A percentile compares a stretch with the other conserved stretches of the same genome.
These are phyloP conservation scores for Saccharomycopsis guyanensis DNA, from an alignment of 805 yeast species.

Conservation along the genomic window DNA sequence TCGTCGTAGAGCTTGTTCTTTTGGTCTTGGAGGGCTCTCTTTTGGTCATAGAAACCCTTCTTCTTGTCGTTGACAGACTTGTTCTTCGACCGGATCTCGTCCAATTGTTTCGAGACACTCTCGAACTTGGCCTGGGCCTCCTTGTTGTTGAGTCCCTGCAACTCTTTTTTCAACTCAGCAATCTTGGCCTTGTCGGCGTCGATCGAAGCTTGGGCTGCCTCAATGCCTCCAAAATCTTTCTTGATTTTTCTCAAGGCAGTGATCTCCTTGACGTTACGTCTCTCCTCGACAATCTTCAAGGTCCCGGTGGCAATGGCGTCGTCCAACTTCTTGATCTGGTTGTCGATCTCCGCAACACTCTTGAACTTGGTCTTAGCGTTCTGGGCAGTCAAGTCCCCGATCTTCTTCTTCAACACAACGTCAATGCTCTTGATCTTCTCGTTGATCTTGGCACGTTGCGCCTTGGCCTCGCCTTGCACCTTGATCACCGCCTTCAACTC, in stretches of 20 bases:
- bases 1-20: slow-evolving; percentile 61
- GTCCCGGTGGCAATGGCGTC: slow-evolving; percentile 67
- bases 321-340: slow-evolving; percentile 59
- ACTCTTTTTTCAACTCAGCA: slow-evolving; percentile 61
- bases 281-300: slow-evolving; percentile 85
- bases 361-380: slow-evolving; percentile 63
- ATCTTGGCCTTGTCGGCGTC: slow-evolving; percentile 74
- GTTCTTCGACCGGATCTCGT: slow-evolving; percentile 51
- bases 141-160: slow-evolving; percentile 46
- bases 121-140: slow-evolving; percentile 67
- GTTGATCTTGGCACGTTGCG: slow-evolving; percentile 37
- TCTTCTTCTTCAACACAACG: slow-evolving; percentile 61
- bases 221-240: slow-evolving; percentile 68
- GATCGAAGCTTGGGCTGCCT: slow-evolving; percentile 67
- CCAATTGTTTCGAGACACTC: slow-evolving; percentile 58
- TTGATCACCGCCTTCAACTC: slow-evolving; percentile 39
- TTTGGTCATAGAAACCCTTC: slow-evolving; percentile 52
- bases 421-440: slow-evolving; percentile 72
- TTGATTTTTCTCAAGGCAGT: slow-evolving; percentile 71
- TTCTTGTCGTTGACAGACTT: slow-evolving; percentile 61
- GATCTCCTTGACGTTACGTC: slow-evolving; percentile 77
- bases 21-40: slow-evolving; percentile 57
- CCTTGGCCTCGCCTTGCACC: slow-evolving; percentile 40
- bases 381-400: slow-evolving; percentile 63
- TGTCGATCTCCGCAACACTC: slow-evolving; percentile 60